Evolutionary conservation across 805 yeast genomes (phyloP).

Genomic region (Grigorovia humatica): DNA sequence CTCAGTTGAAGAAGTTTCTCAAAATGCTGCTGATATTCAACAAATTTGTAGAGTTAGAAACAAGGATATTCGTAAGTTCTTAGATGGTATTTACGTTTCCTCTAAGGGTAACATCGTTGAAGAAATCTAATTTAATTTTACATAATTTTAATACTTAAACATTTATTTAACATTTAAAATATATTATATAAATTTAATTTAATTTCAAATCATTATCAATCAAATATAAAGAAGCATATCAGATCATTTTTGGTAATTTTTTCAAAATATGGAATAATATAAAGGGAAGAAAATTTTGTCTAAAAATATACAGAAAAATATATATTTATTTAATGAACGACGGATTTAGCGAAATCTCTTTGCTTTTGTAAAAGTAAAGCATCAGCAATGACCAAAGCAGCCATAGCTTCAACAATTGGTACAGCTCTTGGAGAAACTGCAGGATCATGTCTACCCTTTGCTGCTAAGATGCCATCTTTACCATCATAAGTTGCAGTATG

Average conservation of each 20-base stretch:
- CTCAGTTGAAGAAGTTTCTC: conserved; percentile 71
- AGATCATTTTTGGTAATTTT: no score
- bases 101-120: conserved; percentile 82
- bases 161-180: background rate
- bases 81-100: conserved; percentile 99
- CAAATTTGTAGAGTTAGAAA: conserved; percentile 97
- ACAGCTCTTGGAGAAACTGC: conserved; percentile 97
- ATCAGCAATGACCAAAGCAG: conserved; percentile 89
- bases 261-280: no score
- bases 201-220: background rate
- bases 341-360: conserved; percentile 46
- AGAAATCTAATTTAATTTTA: conserved; percentile 32
- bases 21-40: conserved; percentile 96
- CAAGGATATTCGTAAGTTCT: conserved; percentile 99
- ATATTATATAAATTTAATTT: background rate
- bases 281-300: no score
- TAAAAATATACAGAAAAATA: background rate
- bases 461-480: conserved; percentile 75
- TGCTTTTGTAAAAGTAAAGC: conserved; percentile 76
- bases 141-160: background rate
- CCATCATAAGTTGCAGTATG: conserved; percentile 84
- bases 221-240: no score
- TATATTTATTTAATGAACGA: conserved; percentile 19
- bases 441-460: conserved; percentile 98
- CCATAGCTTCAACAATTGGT: conserved; percentile 97